phyloP scores from a whole-genome alignment of 2,329 filamentous ascomycete genomes.

The Penicillium sp. region DNA sequence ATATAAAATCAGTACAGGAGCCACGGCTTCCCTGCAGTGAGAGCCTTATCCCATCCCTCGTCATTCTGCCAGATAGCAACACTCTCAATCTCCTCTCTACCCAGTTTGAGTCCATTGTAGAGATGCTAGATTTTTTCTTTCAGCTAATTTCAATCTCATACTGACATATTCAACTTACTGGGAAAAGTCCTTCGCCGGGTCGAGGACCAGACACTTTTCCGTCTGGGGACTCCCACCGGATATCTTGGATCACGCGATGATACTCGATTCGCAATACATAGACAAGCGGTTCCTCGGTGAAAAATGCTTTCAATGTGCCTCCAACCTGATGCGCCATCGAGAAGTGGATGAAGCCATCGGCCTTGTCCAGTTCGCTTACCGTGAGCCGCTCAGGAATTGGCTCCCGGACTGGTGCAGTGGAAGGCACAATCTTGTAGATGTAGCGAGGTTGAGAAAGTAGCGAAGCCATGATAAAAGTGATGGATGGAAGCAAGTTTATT shows the following conservation, averaged over 20 bases:
- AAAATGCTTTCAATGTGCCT: slow-evolving; percentile 42
- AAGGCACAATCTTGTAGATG: slow-evolving; percentile 43
- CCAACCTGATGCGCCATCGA: slow-evolving; percentile 40
- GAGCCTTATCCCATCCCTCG: slow-evolving; percentile 38
- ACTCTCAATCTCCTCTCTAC: slow-evolving; percentile 40
- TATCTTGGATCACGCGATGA: slow-evolving; percentile 27
- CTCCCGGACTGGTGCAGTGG: slow-evolving; percentile 36
- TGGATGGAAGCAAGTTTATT: slow-evolving; percentile 1
- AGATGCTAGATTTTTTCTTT: slow-evolving; percentile 31
- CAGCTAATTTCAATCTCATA: not conserved
- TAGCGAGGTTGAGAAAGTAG: slow-evolving; percentile 29
- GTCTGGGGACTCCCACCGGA: slow-evolving; percentile 42
- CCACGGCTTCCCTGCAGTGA: slow-evolving; percentile 37
- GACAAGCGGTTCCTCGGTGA: slow-evolving; percentile 38
- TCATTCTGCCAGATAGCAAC: slow-evolving; percentile 41
- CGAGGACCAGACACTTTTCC: slow-evolving; percentile 38
- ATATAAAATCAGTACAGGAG: slow-evolving; percentile 31
- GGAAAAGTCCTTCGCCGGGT: slow-evolving; percentile 42
- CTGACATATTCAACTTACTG: slow-evolving; percentile 29
- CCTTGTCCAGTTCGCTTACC: slow-evolving; percentile 39
- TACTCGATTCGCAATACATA: slow-evolving; percentile 42
- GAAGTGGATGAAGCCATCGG: slow-evolving; percentile 42
- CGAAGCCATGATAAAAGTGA: slow-evolving; percentile 14
- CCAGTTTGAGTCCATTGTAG: slow-evolving; percentile 41
- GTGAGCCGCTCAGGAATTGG: slow-evolving; percentile 38